Evolutionary conservation across 2,329 filamentous ascomycete genomes (phyloP).

Genomic region (Lasiodiplodia sp.): DNA sequence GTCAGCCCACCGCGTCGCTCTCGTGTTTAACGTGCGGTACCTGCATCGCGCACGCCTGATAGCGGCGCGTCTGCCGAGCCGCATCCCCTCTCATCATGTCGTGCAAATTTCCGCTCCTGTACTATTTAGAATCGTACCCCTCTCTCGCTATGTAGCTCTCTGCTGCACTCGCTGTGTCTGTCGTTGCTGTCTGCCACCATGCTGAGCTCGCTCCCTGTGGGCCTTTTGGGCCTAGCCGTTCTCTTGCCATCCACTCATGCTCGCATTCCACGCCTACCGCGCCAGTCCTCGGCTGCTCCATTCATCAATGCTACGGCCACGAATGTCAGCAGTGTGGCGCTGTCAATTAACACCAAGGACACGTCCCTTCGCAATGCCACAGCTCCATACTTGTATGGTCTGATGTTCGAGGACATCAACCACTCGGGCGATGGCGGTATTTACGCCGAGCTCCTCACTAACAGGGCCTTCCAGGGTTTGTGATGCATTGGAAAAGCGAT

Average conservation of each 20-base stretch:
- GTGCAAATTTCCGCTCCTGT: constrained; percentile 12
- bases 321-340: constrained; percentile 24
- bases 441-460: constrained; percentile 74
- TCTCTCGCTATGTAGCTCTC: constrained; percentile 3
- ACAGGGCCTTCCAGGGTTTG: constrained; percentile 71
- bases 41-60: constrained; percentile 11
- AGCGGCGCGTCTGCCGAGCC: constrained; percentile 16
- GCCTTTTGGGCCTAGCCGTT: constrained; percentile 24
- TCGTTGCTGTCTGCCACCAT: not conserved
- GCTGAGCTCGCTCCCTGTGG: constrained; percentile 20
- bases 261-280: not conserved
- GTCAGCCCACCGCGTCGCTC: constrained; percentile 19
- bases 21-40: constrained; percentile 16
- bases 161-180: constrained; percentile 16
- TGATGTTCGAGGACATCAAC: constrained; percentile 63
- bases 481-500: not conserved
- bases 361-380: constrained; percentile 23
- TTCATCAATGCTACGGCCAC: constrained; percentile 27
- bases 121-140: constrained; percentile 21
- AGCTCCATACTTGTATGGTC: constrained; percentile 30
- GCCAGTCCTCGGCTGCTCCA: constrained; percentile 1
- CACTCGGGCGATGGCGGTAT: constrained; percentile 76
- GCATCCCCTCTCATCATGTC: not conserved
- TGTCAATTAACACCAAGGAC: constrained; percentile 30
- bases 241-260: constrained; percentile 19